Evolutionary conservation across 306 rosid genomes (phyloP).

Genomic region (Luffa aegyptiaca): DNA sequence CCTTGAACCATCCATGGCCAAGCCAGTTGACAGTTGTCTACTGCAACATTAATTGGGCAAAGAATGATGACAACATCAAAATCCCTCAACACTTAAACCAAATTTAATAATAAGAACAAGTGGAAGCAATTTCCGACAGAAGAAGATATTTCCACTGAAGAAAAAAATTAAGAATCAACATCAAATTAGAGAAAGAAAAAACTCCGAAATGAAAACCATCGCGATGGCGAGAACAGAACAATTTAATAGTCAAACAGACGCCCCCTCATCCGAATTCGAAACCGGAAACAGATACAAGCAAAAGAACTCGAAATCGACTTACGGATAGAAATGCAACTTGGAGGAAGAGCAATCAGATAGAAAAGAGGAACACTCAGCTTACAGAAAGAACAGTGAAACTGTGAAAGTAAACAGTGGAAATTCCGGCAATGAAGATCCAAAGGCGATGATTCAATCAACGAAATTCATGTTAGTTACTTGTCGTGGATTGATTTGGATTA

Average conservation of each 20-base stretch:
- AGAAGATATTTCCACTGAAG: background rate
- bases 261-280: background rate
- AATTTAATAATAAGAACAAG: background rate
- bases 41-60: constrained; percentile 13
- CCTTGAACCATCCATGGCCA: constrained; percentile 50
- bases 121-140: constrained; percentile 35
- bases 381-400: background rate
- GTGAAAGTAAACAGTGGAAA: background rate
- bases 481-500: background rate
- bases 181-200: background rate
- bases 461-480: background rate
- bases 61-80: background rate
- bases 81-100: background rate
- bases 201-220: background rate
- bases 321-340: constrained; percentile 37
- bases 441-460: background rate
- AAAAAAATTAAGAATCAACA: background rate
- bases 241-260: background rate
- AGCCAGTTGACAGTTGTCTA: constrained; percentile 18
- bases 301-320: constrained; percentile 23
- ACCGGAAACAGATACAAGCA: background rate
- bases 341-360: background rate
- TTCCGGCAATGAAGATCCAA: constrained; percentile 31
- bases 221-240: background rate
- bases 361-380: background rate